Evolutionary conservation across 2,329 filamentous ascomycete species (phyloP), one percentile per base, ranked within the genome.

Genomic region (Verticillium alfalfae): DNA sequence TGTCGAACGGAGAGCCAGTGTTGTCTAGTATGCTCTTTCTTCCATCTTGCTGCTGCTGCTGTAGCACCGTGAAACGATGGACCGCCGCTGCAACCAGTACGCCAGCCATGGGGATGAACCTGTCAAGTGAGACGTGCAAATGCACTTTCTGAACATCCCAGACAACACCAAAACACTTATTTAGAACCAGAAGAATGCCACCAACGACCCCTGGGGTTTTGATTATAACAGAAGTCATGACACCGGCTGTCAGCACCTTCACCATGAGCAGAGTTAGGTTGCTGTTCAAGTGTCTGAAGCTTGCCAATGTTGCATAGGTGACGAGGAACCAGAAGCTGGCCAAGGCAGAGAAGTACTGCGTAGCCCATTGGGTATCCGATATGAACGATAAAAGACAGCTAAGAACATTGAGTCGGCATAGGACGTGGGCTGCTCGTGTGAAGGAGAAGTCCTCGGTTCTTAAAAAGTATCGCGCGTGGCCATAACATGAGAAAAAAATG

Each of bases 281-380:
- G 18, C 73, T 69, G 65, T 86, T 86, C 63, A 71, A 69, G 34
- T 68, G 66, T 4, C 71, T 71, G 38, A 73, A 75, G 18, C 80
- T 67, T 18, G 75, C 72, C 61, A 88, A 73, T 5, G 83, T 85
- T 36, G 74, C 64, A 68, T 79, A 88, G n/a, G 84, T 74, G 26
- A 86, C 72, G 6, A 86, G 65, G 68, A 87, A 89, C 84, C 86
- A 89, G 68, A 88, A 86, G 57, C 79, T 86, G 45, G 83, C 77
- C 1, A 87, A 73, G 0, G 84, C 80, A 0, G 84, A 79, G 66
- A 88, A 86, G 69, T 85, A 84, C 70, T 88, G 88, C 38, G 68
- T 68, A 66, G 72, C 69, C 59, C 69, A 88, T 38, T 79, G 75
- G 2, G 82, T 86, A 31, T 76, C 73, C 80, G 88, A 84, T 64